Conservation (phyloP, 208 protist genomes). For the Acanthamoeba lenticulata region DNA sequence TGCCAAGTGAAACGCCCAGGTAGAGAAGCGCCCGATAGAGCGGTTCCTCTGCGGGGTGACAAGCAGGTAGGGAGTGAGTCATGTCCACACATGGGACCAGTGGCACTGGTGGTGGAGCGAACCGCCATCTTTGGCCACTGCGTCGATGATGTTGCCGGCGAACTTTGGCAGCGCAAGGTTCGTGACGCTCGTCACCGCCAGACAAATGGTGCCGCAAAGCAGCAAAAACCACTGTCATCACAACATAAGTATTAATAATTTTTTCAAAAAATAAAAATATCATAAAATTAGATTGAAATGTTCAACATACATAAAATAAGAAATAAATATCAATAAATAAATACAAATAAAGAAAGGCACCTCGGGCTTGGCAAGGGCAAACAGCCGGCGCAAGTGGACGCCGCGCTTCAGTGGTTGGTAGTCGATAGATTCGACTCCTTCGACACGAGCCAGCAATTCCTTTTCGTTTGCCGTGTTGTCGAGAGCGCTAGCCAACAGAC, state of each 20-base stretch:
- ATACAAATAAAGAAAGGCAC: not conserved
- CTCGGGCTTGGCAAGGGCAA: conserved; percentile 22
- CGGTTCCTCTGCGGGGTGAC: not conserved
- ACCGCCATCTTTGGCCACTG: conserved; percentile 51
- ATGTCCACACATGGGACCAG: not conserved
- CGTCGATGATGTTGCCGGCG: conserved; percentile 57
- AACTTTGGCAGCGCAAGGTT: conserved; percentile 32
- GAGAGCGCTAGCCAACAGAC: not conserved
- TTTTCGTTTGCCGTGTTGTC: not conserved
- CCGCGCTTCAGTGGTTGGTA: conserved; percentile 2
- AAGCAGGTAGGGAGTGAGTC: not conserved
- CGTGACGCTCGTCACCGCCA: conserved; percentile 19
- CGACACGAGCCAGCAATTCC: not conserved
- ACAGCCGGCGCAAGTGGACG: not conserved
- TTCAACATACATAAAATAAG: not conserved
- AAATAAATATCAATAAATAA: not conserved
- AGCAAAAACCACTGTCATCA: conserved; percentile 5
- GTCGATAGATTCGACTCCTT: not conserved
- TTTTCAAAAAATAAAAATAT: not conserved
- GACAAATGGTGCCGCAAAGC: conserved; percentile 12
- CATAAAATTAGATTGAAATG: too few species aligned
- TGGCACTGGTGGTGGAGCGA: not conserved
- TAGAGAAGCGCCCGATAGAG: conserved; percentile 1
- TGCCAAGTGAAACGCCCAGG: not conserved
- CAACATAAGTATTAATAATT: not conserved